phyloP scores from a whole-genome alignment of 179 eudicot species.

The Patellifolia procumbens region DNA sequence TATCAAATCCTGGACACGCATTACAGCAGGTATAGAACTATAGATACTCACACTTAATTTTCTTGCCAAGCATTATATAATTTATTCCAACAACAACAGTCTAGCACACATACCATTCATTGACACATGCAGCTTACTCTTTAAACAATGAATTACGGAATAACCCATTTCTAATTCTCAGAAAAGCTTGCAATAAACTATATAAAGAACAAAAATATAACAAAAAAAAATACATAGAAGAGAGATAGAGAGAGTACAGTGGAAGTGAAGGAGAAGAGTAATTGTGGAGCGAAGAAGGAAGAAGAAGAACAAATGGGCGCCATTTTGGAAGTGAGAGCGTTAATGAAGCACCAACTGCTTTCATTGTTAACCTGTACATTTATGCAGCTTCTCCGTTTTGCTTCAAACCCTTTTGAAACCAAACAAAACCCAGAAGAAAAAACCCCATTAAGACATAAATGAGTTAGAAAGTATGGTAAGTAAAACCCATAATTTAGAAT shows the following conservation, averaged over 20 bases:
- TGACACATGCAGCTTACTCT: not conserved
- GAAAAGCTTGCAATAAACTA: not conserved
- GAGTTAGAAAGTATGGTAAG: not conserved
- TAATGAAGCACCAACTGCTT: slow-evolving; percentile 42
- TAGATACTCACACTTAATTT: too few species aligned
- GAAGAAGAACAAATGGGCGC: slow-evolving; percentile 55
- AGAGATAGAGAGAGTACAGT: slow-evolving; percentile 30
- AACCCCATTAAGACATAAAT: not conserved
- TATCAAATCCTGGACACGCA: not conserved
- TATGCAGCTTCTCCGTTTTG: not conserved
- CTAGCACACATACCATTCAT: not conserved
- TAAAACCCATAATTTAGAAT: not conserved
- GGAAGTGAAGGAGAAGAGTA: slow-evolving; percentile 34
- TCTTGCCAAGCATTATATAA: not conserved
- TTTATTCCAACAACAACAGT: not conserved
- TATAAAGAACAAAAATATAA: not conserved
- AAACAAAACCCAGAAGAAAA: not conserved
- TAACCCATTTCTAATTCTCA: not conserved
- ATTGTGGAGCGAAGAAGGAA: slow-evolving; percentile 34
- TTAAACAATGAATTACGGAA: not conserved
- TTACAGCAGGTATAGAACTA: not conserved
- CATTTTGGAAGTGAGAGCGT: slow-evolving; percentile 44
- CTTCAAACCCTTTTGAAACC: not conserved
- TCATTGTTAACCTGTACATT: slow-evolving; percentile 62
- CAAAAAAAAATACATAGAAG: slow-evolving; percentile 2